These are phyloP conservation scores for Cymodocea nodosa DNA, from an alignment of 116 monocot species.

Conservation along the genomic window DNA sequence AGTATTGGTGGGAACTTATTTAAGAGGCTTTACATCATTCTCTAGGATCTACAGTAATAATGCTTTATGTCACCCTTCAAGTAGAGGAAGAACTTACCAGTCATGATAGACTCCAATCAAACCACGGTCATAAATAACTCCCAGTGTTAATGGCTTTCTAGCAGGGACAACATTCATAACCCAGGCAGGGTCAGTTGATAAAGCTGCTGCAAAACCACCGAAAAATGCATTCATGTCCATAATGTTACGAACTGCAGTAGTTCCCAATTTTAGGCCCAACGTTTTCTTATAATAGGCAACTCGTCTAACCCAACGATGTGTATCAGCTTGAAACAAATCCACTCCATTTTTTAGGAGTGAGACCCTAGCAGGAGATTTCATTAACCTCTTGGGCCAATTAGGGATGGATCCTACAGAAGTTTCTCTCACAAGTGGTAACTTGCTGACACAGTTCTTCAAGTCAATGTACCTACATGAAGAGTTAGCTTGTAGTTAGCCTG, in stretches of 20 bases:
- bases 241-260: conserved; percentile 47
- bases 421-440: conserved; percentile 13
- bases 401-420: conserved; percentile 42
- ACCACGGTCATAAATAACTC: conserved; percentile 76
- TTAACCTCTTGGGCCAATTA: conserved; percentile 70
- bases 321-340: conserved; percentile 67
- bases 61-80: neutral
- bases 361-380: conserved; percentile 38
- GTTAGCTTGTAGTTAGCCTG: neutral
- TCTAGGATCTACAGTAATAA: neutral
- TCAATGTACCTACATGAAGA: conserved; percentile 54
- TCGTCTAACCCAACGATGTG: conserved; percentile 49
- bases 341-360: conserved; percentile 48
- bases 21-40: neutral
- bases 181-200: conserved; percentile 61
- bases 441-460: conserved; percentile 62
- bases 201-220: conserved; percentile 81
- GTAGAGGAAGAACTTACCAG: conserved; percentile 33
- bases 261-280: conserved; percentile 56
- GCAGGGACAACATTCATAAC: conserved; percentile 94
- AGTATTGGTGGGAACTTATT: neutral
- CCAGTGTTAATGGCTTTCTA: conserved; percentile 48
- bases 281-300: conserved; percentile 69
- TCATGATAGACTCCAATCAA: conserved; percentile 87
- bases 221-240: conserved; percentile 97